Conservation (phyloP, 768 basidiomycete genomes). For the Termitomyces eurrhizus region DNA sequence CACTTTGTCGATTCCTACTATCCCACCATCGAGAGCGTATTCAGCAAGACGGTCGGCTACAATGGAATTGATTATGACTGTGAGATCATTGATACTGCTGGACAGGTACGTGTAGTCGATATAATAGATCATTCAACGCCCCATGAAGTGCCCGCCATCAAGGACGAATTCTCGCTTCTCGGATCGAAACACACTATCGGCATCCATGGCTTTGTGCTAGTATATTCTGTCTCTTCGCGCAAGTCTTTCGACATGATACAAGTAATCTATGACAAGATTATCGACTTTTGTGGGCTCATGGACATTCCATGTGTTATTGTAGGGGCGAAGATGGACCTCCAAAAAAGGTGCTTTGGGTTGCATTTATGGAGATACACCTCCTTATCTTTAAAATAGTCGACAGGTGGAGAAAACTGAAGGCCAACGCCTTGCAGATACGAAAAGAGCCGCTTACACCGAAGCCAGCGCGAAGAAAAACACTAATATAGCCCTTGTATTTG, state of each 20-base stretch:
- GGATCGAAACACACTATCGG: slow-evolving; percentile 89
- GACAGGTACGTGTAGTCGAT: slow-evolving; percentile 60
- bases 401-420: slow-evolving; percentile 68
- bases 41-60: slow-evolving; percentile 70
- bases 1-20: slow-evolving; percentile 86
- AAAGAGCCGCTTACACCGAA: slow-evolving; percentile 78
- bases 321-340: slow-evolving; percentile 83
- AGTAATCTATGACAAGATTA: slow-evolving; percentile 88
- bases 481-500: slow-evolving; percentile 82
- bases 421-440: slow-evolving; percentile 62
- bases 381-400: slow-evolving; percentile 35
- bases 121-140: background rate
- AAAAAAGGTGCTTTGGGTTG: slow-evolving; percentile 51
- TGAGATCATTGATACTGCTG: slow-evolving; percentile 94
- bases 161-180: slow-evolving; percentile 92
- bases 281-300: slow-evolving; percentile 78
- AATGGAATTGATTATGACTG: slow-evolving; percentile 84
- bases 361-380: slow-evolving; percentile 6
- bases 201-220: slow-evolving; percentile 90
- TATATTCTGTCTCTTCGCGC: slow-evolving; percentile 84
- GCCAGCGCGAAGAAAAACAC: slow-evolving; percentile 79
- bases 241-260: slow-evolving; percentile 90
- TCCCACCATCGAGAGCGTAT: slow-evolving; percentile 85
- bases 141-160: slow-evolving; percentile 4
- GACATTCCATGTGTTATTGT: slow-evolving; percentile 90